Percentiles rank a stretch among this genome's conserved stretches.
phyloP scores from a whole-genome alignment of 371 early-diverging fungal species.

The Blastocladiella emersonii region DNA sequence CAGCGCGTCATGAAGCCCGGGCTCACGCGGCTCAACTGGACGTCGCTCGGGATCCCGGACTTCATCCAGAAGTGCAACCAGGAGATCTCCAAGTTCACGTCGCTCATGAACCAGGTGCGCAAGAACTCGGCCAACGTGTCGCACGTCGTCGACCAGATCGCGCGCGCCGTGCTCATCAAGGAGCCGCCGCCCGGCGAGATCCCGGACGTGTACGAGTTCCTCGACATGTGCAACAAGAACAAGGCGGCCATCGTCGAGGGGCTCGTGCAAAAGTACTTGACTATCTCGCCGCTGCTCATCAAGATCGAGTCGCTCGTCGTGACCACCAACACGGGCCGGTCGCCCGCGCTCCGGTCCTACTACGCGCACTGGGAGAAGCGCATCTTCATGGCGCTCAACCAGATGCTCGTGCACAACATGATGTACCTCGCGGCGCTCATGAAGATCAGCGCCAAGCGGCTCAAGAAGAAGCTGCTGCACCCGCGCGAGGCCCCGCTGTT shows the following conservation, averaged over 20 bases:
- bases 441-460: slow-evolving; percentile 6
- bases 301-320: slow-evolving; percentile 45
- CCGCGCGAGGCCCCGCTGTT: slow-evolving; percentile 24
- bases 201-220: slow-evolving; percentile 42
- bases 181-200: slow-evolving; percentile 26
- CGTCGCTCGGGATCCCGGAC: slow-evolving; percentile 40
- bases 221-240: slow-evolving; percentile 33
- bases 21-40: slow-evolving; percentile 42
- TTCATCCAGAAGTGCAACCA: slow-evolving; percentile 34
- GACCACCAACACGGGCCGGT: slow-evolving; percentile 38
- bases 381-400: slow-evolving; percentile 30
- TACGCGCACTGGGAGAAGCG: slow-evolving; percentile 37
- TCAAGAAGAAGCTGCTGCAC: slow-evolving; percentile 5
- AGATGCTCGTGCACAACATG: slow-evolving; percentile 39
- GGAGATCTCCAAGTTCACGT: slow-evolving; percentile 40
- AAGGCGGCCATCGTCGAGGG: slow-evolving; percentile 22
- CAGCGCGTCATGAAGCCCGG: slow-evolving; percentile 43
- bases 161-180: slow-evolving; percentile 25
- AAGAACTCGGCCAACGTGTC: slow-evolving; percentile 40
- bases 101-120: slow-evolving; percentile 38
- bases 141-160: slow-evolving; percentile 32
- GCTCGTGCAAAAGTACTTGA: slow-evolving; percentile 32
- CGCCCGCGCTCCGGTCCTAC: slow-evolving; percentile 31
- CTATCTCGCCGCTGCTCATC: slow-evolving; percentile 39
- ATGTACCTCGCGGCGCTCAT: slow-evolving; percentile 19